phyloP scores from a whole-genome alignment of 768 basidiomycete species.

The Suillus ampliporus region DNA sequence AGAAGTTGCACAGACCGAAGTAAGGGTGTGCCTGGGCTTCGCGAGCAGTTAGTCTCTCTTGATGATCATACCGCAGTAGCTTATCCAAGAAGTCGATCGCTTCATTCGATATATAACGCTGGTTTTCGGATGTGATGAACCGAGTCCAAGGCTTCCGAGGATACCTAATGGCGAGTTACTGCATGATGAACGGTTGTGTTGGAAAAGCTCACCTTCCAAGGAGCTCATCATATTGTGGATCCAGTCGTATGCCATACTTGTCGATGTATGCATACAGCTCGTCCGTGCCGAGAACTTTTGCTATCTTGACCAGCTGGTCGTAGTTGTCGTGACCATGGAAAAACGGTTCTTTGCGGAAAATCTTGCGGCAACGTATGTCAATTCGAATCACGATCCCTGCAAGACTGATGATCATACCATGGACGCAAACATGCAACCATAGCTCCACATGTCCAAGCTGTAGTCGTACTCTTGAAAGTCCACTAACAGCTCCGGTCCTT shows the following conservation, averaged over 20 bases:
- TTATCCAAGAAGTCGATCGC: conserved; percentile 97
- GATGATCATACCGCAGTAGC: conserved; percentile 94
- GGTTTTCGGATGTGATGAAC: conserved; percentile 95
- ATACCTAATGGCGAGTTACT: conserved; percentile 55
- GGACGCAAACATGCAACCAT: conserved; percentile 98
- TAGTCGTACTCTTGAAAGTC: conserved; percentile 99
- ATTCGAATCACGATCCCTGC: neutral
- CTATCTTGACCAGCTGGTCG: conserved; percentile 97
- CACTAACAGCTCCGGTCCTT: conserved; percentile 94
- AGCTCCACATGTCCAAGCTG: conserved; percentile 98
- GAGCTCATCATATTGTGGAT: conserved; percentile 95
- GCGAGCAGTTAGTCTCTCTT: conserved; percentile 92
- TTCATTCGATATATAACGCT: conserved; percentile 95
- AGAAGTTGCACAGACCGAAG: conserved; percentile 63
- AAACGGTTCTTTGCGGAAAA: conserved; percentile 98
- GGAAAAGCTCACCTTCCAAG: conserved; percentile 68
- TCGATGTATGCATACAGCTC: conserved; percentile 92
- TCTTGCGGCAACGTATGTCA: conserved; percentile 51
- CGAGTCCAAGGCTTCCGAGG: conserved; percentile 94
- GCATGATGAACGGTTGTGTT: conserved; percentile 15
- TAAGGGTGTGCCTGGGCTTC: conserved; percentile 94
- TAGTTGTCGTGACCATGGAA: conserved; percentile 99
- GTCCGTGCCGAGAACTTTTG: conserved; percentile 96
- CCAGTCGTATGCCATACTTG: conserved; percentile 94
- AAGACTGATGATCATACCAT: conserved; percentile 66